Conservation (phyloP, 805 yeast species). For the Ascoidea rubescens region DNA sequence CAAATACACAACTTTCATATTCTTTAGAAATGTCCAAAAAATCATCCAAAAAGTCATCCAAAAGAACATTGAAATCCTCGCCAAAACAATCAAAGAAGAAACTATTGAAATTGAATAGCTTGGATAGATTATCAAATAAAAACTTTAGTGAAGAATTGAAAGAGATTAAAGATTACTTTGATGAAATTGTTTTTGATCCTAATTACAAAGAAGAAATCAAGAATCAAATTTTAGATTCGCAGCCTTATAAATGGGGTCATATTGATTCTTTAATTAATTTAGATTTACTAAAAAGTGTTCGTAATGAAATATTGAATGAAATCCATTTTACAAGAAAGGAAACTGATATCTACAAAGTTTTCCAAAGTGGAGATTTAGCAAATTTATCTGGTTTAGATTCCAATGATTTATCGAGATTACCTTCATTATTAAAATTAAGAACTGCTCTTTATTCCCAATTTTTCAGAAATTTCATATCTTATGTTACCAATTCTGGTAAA, state of each 20-base stretch:
- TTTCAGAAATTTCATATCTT: constrained; percentile 65
- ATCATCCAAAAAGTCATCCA: too few species aligned
- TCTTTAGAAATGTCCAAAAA: too few species aligned
- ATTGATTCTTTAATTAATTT: constrained; percentile 65
- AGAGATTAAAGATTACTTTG: constrained; percentile 30
- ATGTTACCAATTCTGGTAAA: constrained; percentile 78
- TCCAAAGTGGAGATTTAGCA: constrained; percentile 83
- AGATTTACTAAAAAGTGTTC: constrained; percentile 58
- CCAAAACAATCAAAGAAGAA: too few species aligned
- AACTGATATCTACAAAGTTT: constrained; percentile 91
- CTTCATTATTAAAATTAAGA: constrained; percentile 64
- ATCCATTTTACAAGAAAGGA: constrained; percentile 91
- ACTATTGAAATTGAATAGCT: too few species aligned
- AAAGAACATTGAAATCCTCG: too few species aligned
- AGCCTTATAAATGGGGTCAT: constrained; percentile 88
- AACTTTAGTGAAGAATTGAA: not conserved
- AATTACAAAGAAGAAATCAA: constrained; percentile 26
- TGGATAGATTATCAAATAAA: too few species aligned
- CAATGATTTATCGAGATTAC: constrained; percentile 59
- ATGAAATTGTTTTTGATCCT: constrained; percentile 31
- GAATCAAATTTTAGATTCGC: constrained; percentile 33
- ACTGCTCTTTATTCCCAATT: constrained; percentile 79
- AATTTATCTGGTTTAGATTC: constrained; percentile 76
- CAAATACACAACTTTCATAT: too few species aligned
- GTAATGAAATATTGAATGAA: constrained; percentile 70